Percentiles rank a stretch among this genome's conserved stretches.
Conservation (phyloP, 2,329 filamentous ascomycete genomes). For the Trematosphaeria pertusa region DNA sequence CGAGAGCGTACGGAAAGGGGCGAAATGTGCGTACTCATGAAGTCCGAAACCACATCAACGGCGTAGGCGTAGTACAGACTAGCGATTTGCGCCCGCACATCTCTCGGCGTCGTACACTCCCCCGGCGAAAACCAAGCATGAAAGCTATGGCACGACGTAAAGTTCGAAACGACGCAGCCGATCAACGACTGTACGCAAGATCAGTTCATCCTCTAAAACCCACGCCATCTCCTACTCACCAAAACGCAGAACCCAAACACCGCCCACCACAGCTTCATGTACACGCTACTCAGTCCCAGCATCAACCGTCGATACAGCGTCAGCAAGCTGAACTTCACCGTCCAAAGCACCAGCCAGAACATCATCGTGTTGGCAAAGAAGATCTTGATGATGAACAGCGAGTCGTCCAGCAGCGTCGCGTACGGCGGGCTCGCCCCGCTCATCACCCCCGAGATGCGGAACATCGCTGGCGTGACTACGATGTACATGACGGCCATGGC, state of each 20-base stretch:
- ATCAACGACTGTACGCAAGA: constrained; percentile 41
- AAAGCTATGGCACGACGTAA: constrained; percentile 44
- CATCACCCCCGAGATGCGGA: constrained; percentile 34
- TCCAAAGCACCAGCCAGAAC: constrained; percentile 50
- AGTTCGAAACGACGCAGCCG: constrained; percentile 46
- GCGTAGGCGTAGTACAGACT: constrained; percentile 47
- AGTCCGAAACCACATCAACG: constrained; percentile 45
- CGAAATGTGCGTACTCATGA: constrained; percentile 36
- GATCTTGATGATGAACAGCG: constrained; percentile 40
- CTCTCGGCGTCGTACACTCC: constrained; percentile 33
- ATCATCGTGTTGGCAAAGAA: constrained; percentile 50
- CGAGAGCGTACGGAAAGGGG: too few relatives aligned
- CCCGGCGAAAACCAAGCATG: constrained; percentile 46
- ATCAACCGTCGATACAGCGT: constrained; percentile 49
- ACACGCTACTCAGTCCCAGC: constrained; percentile 34
- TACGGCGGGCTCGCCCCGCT: constrained; percentile 32
- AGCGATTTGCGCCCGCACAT: constrained; percentile 38
- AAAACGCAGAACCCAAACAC: constrained; percentile 43
- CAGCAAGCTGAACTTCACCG: constrained; percentile 51
- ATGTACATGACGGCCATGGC: constrained; percentile 41
- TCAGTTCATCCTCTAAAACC: background rate
- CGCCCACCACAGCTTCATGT: constrained; percentile 47
- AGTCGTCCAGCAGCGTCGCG: constrained; percentile 39
- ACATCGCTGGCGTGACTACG: constrained; percentile 43
- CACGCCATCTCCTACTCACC: constrained; percentile 27